A percentile compares a stretch with the other conserved stretches of the same genome.
Evolutionary conservation across 495 filamentous ascomycete species (phyloP).

Genomic region (Neurospora discreta): DNA sequence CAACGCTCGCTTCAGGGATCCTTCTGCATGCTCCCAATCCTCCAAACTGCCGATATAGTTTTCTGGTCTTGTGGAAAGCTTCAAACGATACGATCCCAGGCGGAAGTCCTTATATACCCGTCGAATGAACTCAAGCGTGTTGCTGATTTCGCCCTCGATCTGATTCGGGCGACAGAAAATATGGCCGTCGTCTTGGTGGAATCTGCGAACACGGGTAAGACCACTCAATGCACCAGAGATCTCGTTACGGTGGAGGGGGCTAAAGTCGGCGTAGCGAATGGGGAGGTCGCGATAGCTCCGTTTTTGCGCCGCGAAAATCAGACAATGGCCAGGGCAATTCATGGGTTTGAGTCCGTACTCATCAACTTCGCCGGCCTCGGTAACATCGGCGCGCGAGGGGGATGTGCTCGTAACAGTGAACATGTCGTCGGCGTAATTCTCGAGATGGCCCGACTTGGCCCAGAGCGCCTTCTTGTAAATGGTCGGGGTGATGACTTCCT

Average conservation of each 20-base stretch:
- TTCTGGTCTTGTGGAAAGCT: constrained; percentile 73
- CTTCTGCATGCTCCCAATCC: constrained; percentile 77
- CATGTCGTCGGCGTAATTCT: constrained; percentile 94
- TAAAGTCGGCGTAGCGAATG: constrained; percentile 88
- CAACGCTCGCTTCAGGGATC: constrained; percentile 57
- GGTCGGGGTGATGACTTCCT: constrained; percentile 84
- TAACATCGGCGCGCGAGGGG: constrained; percentile 23
- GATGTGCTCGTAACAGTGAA: constrained; percentile 64
- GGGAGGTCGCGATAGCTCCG: constrained; percentile 76
- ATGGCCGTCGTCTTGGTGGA: constrained; percentile 93
- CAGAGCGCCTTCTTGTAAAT: constrained; percentile 90
- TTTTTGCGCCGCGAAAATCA: constrained; percentile 63
- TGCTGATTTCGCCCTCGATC: constrained; percentile 68
- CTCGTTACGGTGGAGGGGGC: constrained; percentile 84
- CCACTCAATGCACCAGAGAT: constrained; percentile 76
- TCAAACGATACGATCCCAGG: constrained; percentile 62
- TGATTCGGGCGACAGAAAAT: constrained; percentile 85
- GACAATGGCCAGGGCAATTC: constrained; percentile 93
- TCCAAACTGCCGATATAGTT: constrained; percentile 68
- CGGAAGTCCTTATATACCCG: constrained; percentile 67
- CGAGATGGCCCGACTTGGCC: constrained; percentile 83
- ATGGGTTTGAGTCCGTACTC: constrained; percentile 91
- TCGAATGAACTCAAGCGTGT: constrained; percentile 69
- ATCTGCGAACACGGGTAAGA: constrained; percentile 78
- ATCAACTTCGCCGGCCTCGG: constrained; percentile 46